Base-by-base conservation (phyloP, 2,329 filamentous ascomycete species). In the Penicillium polonicum region DNA sequence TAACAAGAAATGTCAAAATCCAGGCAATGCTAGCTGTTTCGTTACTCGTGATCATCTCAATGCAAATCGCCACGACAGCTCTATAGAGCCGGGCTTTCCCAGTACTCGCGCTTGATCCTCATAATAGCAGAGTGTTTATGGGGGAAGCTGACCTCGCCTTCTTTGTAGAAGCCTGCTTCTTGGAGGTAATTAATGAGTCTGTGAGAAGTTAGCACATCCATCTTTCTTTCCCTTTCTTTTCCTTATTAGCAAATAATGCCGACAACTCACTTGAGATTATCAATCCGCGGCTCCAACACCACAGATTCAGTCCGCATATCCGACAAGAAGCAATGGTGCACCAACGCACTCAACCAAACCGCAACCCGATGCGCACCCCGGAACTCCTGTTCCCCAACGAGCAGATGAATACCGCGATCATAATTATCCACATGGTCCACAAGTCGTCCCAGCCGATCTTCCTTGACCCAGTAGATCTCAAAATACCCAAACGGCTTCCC, bases 381-480 rank as follows among this genome's bases (percentile, higher is more conserved):
- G 55, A 92, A 95, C 78, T 94, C 95, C 67, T 97, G 87, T 76
- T 97, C 94, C 1, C 94, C 94, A 4, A 99, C 84, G 39, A 99
- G 79, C 13, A 94, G 86, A 69, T 99, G 94, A 19, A 97, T 77
- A 0, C 94, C 94, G 7, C 94, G 82, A 67, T 97, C 93, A 75
- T 89, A 97, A 67, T 96, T 90, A 8, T 83, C 85, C 0, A 87
- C 85, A 0, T 82, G 82, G 0, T 72, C 86, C 4, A 95, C 75
- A 62, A 91, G 82, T 48, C 82, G 83, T 0, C 90, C 91, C 0
- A 99, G 73, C 0, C 81, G 78, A 69, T 97, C 94, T 72, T 99
- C 94, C 69, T 96, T 96, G 4, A 94, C 91, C 93, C 94, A 99
- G 77, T 99, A 99, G 35, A 99, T 83, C 78, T 99, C 94, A 71